Base-by-base conservation (phyloP, 202 grass and related monocot genomes). In the Zizania palustris region DNA sequence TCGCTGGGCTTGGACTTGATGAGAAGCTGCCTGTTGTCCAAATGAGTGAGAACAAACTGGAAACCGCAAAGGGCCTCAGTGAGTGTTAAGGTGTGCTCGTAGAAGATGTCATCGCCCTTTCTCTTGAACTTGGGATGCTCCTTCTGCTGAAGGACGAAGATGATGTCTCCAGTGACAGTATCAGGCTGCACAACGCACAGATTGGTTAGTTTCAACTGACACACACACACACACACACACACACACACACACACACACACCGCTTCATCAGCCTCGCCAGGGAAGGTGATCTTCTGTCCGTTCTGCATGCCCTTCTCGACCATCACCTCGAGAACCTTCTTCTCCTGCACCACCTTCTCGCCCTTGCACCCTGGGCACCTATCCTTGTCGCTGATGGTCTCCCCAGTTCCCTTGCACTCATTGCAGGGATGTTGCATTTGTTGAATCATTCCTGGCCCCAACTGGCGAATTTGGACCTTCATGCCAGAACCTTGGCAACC, bases 341-440 rank as follows among this genome's bases (percentile, higher is more conserved):
- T 93, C 79, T 97, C 93, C 36, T 89, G 90, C 11, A 88, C 81
- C 59, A 93, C 91, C 53, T 97, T 97, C 19, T 93, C 91, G 10
- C 94, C 94, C 79, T 89, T 93, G 82, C 94, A 97, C 38, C 88
- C 86, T 50, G 86, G 84, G 35, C 91, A 97, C 60, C 94, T 79
- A 55, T 97, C 94, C 79, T 93, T 97, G 0, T 97, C 91, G 1
- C 16, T 89, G 53, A 97, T 97, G 14, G 78, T 93, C 82, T 97
- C 94, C 1, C 93, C 91, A 65, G 86, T 92, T 6, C 88, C 94
- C 73, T 89, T 97, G 79, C 91, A 97, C 37, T 93, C 94, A 6
- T 88, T 93, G 88, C 94, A 97, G 69, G 94, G 91, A 44, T 88
- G 86, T 55, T 97, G 94, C 94, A 97, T 97, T 72, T 97, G 93